Evolutionary conservation across 257 asterid species (phyloP), one percentile per base, ranked within the genome.

Genomic region (Linderniella brevidens): DNA sequence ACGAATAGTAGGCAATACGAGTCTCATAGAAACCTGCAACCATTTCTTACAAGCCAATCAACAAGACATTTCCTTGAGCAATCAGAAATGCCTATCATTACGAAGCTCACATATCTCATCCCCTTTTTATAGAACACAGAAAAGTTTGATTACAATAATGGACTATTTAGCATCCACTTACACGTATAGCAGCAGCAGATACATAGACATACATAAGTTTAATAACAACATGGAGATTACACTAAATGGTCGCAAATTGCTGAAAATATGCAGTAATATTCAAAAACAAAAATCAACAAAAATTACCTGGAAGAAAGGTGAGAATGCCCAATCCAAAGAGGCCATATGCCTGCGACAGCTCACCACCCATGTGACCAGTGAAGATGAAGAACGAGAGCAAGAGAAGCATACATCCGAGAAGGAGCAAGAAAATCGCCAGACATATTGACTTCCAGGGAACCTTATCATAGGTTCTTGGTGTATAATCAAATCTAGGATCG

Each of bases 301-400:
- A 55, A 50, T 16, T 68, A 80, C 97, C 97, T 19, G 97, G 97
- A 37, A 88, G 52, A 60, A 88, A 84, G 53, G 94, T 59, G 35
- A 80, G 86, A 17, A 78, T 17, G 29, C 97, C 95, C 17, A 88
- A 79, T 41, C 80, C 93, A 49, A 88, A 67, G 59, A 88, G 80
- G 61, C 92, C 92, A 56, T 78, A 76, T 17, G 92, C 93, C 68
- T 88, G 95, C 48, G 93, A 69, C 44, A 41, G 52, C 35, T 88
- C 95, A 40, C 95, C 95, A 46, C 59, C 84, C 94, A 88, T 78
- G 77, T 88, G 98, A 50, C 95, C 92, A 7, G 87, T 71, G 80
- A 84, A 67, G 65, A 84, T 80, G 76, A 78, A 88, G 53, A 65
- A 17, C 2, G 94, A 68, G 50, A 88, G 75, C 56, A 74, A 64